Base-by-base conservation (phyloP, 176 grass and related monocot species). In the Saccharum officinarum region DNA sequence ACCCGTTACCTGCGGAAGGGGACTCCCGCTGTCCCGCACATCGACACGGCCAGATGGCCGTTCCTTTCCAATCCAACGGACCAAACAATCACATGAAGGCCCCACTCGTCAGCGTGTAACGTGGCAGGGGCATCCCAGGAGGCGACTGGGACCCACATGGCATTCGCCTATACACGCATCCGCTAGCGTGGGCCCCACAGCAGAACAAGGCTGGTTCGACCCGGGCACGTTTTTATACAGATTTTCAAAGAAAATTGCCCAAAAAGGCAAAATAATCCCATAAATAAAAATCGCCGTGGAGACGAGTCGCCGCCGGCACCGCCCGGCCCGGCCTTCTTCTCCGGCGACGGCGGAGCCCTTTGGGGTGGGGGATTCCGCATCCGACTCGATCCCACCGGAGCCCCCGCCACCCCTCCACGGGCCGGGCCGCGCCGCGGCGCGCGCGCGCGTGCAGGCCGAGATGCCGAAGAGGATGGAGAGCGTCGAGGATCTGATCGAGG, bases 401-500 rank as follows among this genome's bases (percentile, higher is more conserved):
- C n/a, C n/a, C 12, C 57, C 11, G 14, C 45, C 54, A 12, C 64
- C 30, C 25, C 15, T n/a, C 40, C 20, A 17, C 62, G 16, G n/a
- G 67, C 37, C 10, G 16, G n/a, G 79, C 12, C 10, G 47, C 67
- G 79, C 44, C 64, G 61, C 18, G 2, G 45, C 63, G 40, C 50
- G 26, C 44, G 46, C 46, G 12, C 37, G 55, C 18, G 33, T 8
- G 61, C 33, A 5, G 83, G 73, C 26, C 41, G 84, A 87, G 80
- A 90, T 87, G 84, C 80, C 39, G 94, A 88, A 71, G 86, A 67
- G 90, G 84, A 96, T 99, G 92, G 84, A 83, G 84, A 92, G 86
- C 68, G 67, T 99, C 78, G 93, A 92, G 42, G 97, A 99, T 96
- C 90, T 99, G 88, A 92, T 99, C 73, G 97, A 99, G 86, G 97